Base-by-base conservation (phyloP, 2,329 filamentous ascomycete genomes). In the Lachnellula suecica region DNA sequence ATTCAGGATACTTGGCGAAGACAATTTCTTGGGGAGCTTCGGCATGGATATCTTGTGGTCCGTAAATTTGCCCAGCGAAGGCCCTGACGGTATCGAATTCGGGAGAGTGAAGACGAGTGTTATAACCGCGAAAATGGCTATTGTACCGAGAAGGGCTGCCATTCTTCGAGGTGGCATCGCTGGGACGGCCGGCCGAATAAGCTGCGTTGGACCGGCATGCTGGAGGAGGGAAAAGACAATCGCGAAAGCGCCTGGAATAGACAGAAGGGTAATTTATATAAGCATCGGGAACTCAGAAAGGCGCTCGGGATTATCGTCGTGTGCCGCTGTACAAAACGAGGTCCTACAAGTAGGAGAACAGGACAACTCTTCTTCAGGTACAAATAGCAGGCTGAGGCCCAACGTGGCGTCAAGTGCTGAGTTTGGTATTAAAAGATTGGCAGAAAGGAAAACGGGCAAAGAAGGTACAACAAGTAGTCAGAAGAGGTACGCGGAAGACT, bases 111-210 rank as follows among this genome's bases (percentile, higher is more conserved):
- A 74, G 57, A 84, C 70, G 46, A 83, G 72, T 41, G 74, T 75
- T 59, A 79, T 72, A 52, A 84, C 62, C 53, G 78, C 79, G 59
- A 83, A 78, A 35, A 82, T 57, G 53, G 76, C 73, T 42, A 85
- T 69, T 49, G 70, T 65, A 51, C 75, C 70, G 37, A 85, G 70
- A 20, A 84, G 69, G 47, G 79, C 65, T 17, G 76, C 76, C 57
- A 83, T 68, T 49, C 78, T 79, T 43, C 79, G 78, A 20, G 80
- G 72, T 41, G 73, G 70, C 52, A 84, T 68, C 48, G 76, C 76
- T 53, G 76, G 74, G 57, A 82, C 62, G 15, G 73, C 47, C 75
- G 72, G 47, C 79, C 78, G 47, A 77, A 74, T 38, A 81, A 24
- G 42, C 70, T 70, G 58, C 70, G 71, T 60, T 75, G 73, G 54